Evolutionary conservation across 495 filamentous ascomycete genomes (phyloP), one percentile per base, ranked within the genome.

Genomic region (Annulohypoxylon bovei): DNA sequence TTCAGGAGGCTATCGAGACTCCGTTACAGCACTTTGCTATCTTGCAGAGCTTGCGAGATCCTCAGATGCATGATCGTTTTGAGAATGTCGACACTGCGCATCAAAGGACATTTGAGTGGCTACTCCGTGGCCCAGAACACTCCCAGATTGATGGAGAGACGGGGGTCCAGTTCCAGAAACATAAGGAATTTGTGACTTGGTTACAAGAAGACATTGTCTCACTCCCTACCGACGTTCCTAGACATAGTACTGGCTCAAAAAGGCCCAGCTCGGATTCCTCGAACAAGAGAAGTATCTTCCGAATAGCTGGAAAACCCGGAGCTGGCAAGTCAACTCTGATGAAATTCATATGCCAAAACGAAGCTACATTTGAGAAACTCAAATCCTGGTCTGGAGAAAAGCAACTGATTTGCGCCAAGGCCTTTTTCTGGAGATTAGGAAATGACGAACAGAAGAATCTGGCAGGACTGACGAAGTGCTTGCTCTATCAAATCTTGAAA

Each of bases 321-420:
- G 62, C 71, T 11, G 67, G 71, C 2, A 73, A 73, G 16, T 75
- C 65, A n/a, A 75, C 72, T 18, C 39, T 75, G 11, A 73, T 75
- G 65, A 72, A 70, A 11, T 61, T 59, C 22, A 22, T 75, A 1
- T 61, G 58, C 12, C 28, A 64, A 33, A 59, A 68, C n/a, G 14
- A 58, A 11, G 18, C 20, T 4, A 58, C 70, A 22, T 11, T 28
- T 18, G 28, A 72, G 6, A 25, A 52, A 25, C 44, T 75, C 0
- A 49, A 58, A n/a, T 18, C 32, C 22, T 73, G 65, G 72, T 53
- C 65, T 0, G 52, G 63, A 12, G 55, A 56, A 7, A 54, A 68
- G 20, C 30, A 52, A 14, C 27, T 73, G 22, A 62, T 65, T 14
- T 27, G 25, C 44, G 70, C 70, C 11, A 70, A 65, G 4, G 61